Conservation (phyloP, 78 protist species). For the Dictyostelium firmibasis region DNA sequence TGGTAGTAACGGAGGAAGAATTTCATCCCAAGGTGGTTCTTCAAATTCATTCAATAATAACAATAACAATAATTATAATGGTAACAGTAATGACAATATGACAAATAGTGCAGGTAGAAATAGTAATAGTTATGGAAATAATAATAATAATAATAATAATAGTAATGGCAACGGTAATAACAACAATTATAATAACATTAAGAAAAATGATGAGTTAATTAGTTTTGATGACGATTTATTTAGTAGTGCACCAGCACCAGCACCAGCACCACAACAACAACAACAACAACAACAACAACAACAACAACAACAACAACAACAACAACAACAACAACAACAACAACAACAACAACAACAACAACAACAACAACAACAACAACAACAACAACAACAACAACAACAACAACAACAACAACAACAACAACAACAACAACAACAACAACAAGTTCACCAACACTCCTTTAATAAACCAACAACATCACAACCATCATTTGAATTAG, state of each 20-base stretch:
- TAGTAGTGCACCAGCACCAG: not conserved
- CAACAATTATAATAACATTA: not conserved
- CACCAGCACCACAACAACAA: conserved; percentile 25
- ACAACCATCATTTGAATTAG: not conserved
- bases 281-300: not conserved
- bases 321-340: conserved; percentile 1
- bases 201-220: conserved; percentile 15
- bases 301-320: not conserved
- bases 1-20: not conserved
- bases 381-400: not conserved
- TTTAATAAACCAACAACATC: not conserved
- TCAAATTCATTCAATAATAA: not conserved
- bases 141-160: not conserved
- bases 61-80: not conserved
- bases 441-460: not conserved
- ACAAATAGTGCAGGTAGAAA: conserved; percentile 2
- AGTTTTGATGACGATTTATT: conserved; percentile 43
- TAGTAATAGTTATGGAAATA: not conserved
- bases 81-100: not conserved
- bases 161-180: not conserved
- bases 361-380: conserved; percentile 22
- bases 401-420: not conserved
- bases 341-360: not conserved
- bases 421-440: conserved; percentile 32
- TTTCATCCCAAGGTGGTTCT: conserved; percentile 4